Percentiles rank a stretch among this genome's conserved stretches.
These are phyloP conservation scores for Cryptosporidium canis DNA, from an alignment of 169 alveolate species.

Conservation along the genomic window DNA sequence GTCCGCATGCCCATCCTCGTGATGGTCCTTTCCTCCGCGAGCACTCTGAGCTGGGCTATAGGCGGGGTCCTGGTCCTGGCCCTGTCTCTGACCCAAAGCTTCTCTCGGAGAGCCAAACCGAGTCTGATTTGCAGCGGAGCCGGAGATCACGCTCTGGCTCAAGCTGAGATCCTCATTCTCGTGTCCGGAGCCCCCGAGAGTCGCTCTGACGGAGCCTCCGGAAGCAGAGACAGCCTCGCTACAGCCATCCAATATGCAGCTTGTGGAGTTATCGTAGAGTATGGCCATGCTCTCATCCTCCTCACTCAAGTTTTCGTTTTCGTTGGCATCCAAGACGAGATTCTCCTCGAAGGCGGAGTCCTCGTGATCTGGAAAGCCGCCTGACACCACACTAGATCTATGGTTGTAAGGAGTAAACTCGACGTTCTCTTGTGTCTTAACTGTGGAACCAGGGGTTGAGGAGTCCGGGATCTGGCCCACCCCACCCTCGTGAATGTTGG, in stretches of 20 bases:
- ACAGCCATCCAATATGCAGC: background rate
- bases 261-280: background rate
- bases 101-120: too few species aligned
- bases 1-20: background rate
- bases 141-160: too few species aligned
- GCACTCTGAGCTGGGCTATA: too few species aligned
- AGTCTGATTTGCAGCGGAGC: too few species aligned
- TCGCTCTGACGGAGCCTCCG: background rate
- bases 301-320: conserved; percentile 50
- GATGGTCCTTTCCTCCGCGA: too few species aligned
- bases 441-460: background rate
- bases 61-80: too few species aligned
- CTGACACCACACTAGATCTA: background rate
- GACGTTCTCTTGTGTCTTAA: background rate
- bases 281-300: conserved; percentile 27
- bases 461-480: background rate
- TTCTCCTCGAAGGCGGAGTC: conserved; percentile 37
- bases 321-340: conserved; percentile 40
- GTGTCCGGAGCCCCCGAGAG: background rate
- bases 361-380: background rate
- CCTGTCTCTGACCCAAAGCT: too few species aligned
- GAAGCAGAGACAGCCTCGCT: background rate
- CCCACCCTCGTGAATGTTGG: background rate
- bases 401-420: background rate
- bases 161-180: too few species aligned